Percentiles rank a stretch among this genome's conserved stretches.
Conservation (phyloP, 768 basidiomycete species). For the Tephrocybe sp. region DNA sequence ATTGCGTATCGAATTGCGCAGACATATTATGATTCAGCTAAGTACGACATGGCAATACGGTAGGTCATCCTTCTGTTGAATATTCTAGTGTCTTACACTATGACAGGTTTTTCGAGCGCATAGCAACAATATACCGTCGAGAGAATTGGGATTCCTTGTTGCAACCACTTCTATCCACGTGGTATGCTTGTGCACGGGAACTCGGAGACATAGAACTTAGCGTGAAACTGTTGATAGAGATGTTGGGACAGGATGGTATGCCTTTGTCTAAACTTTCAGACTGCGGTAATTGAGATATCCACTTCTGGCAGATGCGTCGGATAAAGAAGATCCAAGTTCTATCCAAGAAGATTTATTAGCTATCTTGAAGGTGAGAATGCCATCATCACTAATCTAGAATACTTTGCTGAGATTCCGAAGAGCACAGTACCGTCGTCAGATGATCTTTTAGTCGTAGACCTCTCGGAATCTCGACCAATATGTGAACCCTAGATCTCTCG, state of each 20-base stretch:
- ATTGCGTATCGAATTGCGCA: constrained; percentile 90
- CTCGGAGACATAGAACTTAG: constrained; percentile 77
- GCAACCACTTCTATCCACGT: constrained; percentile 69
- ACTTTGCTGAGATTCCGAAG: constrained; percentile 33
- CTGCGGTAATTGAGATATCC: neutral
- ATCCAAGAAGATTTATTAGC: constrained; percentile 74
- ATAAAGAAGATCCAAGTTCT: constrained; percentile 46
- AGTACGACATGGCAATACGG: constrained; percentile 89
- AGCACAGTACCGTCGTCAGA: constrained; percentile 70
- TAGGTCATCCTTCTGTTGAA: constrained; percentile 31
- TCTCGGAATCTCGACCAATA: constrained; percentile 62
- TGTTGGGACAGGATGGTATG: constrained; percentile 72
- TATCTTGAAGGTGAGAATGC: constrained; percentile 59
- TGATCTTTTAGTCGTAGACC: constrained; percentile 58
- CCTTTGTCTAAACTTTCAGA: neutral
- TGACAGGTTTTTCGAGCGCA: constrained; percentile 87
- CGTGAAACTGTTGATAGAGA: constrained; percentile 76
- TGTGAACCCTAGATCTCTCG: constrained; percentile 41
- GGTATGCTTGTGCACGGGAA: constrained; percentile 82
- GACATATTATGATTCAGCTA: constrained; percentile 76
- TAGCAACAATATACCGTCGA: constrained; percentile 83
- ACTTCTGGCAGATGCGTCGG: constrained; percentile 29
- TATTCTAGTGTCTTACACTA: neutral
- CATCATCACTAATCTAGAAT: neutral
- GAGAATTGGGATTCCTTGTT: constrained; percentile 83